phyloP scores from a whole-genome alignment of 768 basidiomycete genomes.

The Russula griseocarnosa region DNA sequence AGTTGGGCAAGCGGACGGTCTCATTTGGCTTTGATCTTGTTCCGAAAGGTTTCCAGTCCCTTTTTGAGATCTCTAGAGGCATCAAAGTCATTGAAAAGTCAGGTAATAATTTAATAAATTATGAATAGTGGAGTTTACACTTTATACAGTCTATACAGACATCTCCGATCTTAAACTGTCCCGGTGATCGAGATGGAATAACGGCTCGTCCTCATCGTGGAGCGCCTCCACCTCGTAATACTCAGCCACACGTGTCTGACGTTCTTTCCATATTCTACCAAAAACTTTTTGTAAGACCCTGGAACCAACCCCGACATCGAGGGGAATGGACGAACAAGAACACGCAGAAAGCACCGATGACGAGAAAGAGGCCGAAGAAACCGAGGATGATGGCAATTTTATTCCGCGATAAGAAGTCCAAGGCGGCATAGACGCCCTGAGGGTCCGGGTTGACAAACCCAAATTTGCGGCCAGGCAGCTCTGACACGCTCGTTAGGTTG shows the following conservation, averaged over 20 bases:
- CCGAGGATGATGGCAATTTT: slow-evolving; percentile 50
- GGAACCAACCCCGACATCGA: background rate
- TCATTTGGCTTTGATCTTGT: too few relatives aligned
- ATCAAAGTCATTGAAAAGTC: too few relatives aligned
- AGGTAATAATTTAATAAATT: too few relatives aligned
- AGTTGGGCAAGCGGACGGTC: too few relatives aligned
- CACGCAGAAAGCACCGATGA: slow-evolving; percentile 39
- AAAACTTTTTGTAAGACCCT: background rate
- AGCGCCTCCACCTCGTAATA: slow-evolving; percentile 10
- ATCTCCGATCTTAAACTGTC: background rate
- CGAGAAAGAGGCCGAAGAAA: slow-evolving; percentile 39
- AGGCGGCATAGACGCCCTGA: slow-evolving; percentile 43
- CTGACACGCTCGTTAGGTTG: slow-evolving; percentile 27
- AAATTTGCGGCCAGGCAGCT: slow-evolving; percentile 40
- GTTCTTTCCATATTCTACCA: slow-evolving; percentile 23
- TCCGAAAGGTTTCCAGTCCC: too few relatives aligned
- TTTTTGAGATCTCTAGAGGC: too few relatives aligned
- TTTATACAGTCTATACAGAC: too few relatives aligned
- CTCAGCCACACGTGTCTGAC: slow-evolving; percentile 8
- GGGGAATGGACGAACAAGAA: slow-evolving; percentile 35
- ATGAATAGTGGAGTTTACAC: background rate
- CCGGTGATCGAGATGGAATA: background rate
- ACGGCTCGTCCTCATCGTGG: slow-evolving; percentile 14
- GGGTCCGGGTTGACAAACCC: slow-evolving; percentile 55
- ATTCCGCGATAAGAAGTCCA: slow-evolving; percentile 42